A percentile compares a stretch with the other conserved stretches of the same genome.
These are phyloP conservation scores for Starmerella powellii DNA, from an alignment of 805 yeast genomes.

Conservation along the genomic window DNA sequence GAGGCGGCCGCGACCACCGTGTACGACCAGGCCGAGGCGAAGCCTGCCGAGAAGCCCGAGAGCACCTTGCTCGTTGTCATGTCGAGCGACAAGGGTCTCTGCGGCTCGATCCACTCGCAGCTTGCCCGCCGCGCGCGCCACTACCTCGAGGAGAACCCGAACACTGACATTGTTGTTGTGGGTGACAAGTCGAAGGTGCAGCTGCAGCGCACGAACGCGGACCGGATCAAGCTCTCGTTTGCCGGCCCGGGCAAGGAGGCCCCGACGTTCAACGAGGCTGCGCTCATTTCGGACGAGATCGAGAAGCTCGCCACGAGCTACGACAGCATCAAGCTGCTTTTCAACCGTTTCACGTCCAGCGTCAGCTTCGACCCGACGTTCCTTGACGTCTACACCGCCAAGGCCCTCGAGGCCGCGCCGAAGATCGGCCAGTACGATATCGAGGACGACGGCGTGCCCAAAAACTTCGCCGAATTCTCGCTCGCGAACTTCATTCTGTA, in stretches of 20 bases:
- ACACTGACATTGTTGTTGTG: constrained; percentile 68
- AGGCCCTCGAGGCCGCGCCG: constrained; percentile 70
- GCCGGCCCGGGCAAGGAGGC: constrained; percentile 93
- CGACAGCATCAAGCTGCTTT: constrained; percentile 66
- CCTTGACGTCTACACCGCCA: constrained; percentile 54
- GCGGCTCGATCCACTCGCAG: constrained; percentile 97
- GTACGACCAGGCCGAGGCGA: constrained; percentile 70
- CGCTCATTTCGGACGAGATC: constrained; percentile 79
- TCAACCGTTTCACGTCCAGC: constrained; percentile 78
- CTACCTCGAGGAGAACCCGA: constrained; percentile 48
- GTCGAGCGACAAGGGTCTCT: constrained; percentile 94
- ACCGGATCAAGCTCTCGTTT: constrained; percentile 60
- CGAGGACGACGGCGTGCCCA: constrained; percentile 36
- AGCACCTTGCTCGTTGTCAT: constrained; percentile 75
- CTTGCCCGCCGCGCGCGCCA: constrained; percentile 76
- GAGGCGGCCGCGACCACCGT: constrained; percentile 69
- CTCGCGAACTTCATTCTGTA: constrained; percentile 79
- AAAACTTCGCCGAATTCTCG: constrained; percentile 62
- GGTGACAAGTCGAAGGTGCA: constrained; percentile 94
- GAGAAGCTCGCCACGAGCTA: constrained; percentile 44
- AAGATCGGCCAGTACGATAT: constrained; percentile 71
- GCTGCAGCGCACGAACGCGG: constrained; percentile 68
- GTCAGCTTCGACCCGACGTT: constrained; percentile 79
- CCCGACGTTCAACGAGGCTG: constrained; percentile 83
- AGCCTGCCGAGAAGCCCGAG: constrained; percentile 38